Evolutionary conservation across 306 rosid genomes (phyloP), one percentile per base, ranked within the genome.

Genomic region (Phaseolus lunatus): DNA sequence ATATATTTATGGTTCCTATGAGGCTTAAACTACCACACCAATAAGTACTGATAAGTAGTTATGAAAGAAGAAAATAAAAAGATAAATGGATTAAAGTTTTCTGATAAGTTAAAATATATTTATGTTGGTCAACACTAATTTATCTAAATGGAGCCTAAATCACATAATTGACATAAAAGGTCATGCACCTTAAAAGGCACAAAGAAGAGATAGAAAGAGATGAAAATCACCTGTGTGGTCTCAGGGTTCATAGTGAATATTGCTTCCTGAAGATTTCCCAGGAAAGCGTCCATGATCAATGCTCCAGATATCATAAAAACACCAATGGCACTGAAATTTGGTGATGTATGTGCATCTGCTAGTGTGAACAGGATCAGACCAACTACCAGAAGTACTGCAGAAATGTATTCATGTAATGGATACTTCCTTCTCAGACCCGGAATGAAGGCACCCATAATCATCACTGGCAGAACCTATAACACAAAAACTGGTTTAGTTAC

Each of bases 231-330:
- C 96, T 94, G 98, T 44, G 97, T 90, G 78, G 99, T 95, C 47
- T 89, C 90, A 11, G 99, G 97, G 83, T 95, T 95, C 96, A 95
- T 88, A 61, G 96, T 95, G 52, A 95, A 95, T 70, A 95, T 95
- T 53, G 99, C 97, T 88, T 95, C 99, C 89, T 95, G 99, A 75
- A 95, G 82, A 83, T 95, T 95, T 19, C 99, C 99, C 52, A 95
- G 79, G 76, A 95, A 95, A 35, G 97, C 86, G 61, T 95, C 99
- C 99, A 95, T 95, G 80, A 95, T 68, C 73, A 95, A 81, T 57
- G 99, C 99, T 1, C 99, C 97, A 1, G 96, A 71, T 59, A 95
- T 88, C 99, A 92, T 95, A n/a, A 95, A 3, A 24, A 95, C 97
- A 59, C 99, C 99, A 27, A 90, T 81, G 69, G 90, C 83, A 44